Base-by-base conservation (phyloP, 1,284 basidiomycete genomes). In the Leccinum fuscescens region DNA sequence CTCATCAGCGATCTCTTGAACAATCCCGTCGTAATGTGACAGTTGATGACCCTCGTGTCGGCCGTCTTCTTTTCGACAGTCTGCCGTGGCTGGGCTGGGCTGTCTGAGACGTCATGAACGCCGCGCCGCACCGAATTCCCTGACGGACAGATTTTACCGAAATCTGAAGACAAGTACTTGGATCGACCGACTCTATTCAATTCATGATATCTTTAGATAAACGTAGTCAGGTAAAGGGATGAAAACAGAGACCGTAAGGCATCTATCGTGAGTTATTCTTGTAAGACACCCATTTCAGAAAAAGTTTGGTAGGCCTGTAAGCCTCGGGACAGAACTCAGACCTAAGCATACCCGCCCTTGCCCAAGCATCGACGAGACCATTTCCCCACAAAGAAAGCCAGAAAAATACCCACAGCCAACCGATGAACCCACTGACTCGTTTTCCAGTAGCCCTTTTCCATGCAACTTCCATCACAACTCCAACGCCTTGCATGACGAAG, bases 21-120 rank as follows among this genome's bases (percentile, higher is more conserved):
- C 74, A 91, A 85, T 79, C 77, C 79, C 48, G 82, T 95, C 64
- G 84, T 95, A 61, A 78, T 82, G 72, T 95, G 90, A 90, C 93
- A 95, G 82, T 64, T 80, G 54, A 78, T 95, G 64, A 81, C 94
- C 65, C 64, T 93, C 63, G 61, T 80, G 61, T 86, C 89, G 82
- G 87, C 82, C 56, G 87, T 93, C 73, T 61, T 86, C 62, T 69
- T 94, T 62, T 92, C 92, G 1, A 89, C 85, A 39, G 15, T n/a
- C 37, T 9, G 31, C 86, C 49, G 82, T 94, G 63, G 86, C 91
- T 46, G 90, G 90, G 66, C 74, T 91, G n/a, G 74, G 82, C 24
- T 95, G 93, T 37, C 35, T 37, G n/a, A n/a, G n/a, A n/a, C 6
- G 14, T 15, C 37, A n/a, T 9, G 7, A 39, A 39, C 15, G n/a